Evolutionary conservation across 495 filamentous ascomycete species (phyloP).

Genomic region (Recurvomyces mirabilis): DNA sequence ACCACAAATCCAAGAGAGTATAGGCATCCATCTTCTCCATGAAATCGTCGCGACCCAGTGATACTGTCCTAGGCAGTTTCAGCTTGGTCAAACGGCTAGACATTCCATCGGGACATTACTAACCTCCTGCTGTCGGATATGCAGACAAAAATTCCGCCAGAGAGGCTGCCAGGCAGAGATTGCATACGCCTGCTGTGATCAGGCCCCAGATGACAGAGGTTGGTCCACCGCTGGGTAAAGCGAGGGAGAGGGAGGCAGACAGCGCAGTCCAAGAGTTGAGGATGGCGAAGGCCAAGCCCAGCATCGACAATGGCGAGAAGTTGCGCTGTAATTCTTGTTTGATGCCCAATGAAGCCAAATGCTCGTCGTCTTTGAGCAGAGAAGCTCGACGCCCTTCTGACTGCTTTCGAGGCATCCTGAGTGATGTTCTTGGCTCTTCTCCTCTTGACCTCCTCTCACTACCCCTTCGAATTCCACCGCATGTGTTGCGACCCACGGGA

Average conservation of each 20-base stretch:
- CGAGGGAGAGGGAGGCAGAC: conserved; percentile 42
- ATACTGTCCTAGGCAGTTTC: too few relatives aligned
- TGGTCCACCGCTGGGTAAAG: conserved; percentile 42
- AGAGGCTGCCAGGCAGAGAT: conserved; percentile 58
- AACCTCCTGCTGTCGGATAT: conserved; percentile 55
- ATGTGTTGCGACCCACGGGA: too few relatives aligned
- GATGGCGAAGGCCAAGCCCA: conserved; percentile 44
- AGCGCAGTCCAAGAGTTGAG: conserved; percentile 51
- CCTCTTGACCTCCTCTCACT: too few relatives aligned
- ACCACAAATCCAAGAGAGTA: conserved; percentile 59
- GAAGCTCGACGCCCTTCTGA: too few relatives aligned
- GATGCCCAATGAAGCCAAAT: conserved; percentile 28
- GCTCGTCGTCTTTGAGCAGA: conserved; percentile 29
- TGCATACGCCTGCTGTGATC: conserved; percentile 58
- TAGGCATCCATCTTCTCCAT: conserved; percentile 47
- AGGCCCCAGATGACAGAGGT: conserved; percentile 51
- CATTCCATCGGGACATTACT: conserved; percentile 40
- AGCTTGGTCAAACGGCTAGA: too few relatives aligned
- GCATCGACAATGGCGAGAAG: conserved; percentile 38
- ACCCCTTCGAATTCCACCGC: too few relatives aligned
- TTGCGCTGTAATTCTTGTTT: conserved; percentile 30
- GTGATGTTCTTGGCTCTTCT: too few relatives aligned
- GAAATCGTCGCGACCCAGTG: conserved; percentile 63
- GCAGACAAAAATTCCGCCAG: conserved; percentile 64
- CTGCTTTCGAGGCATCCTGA: too few relatives aligned